Base-by-base conservation (phyloP, 129 eudicot genomes). In the Dittrichia graveolens region DNA sequence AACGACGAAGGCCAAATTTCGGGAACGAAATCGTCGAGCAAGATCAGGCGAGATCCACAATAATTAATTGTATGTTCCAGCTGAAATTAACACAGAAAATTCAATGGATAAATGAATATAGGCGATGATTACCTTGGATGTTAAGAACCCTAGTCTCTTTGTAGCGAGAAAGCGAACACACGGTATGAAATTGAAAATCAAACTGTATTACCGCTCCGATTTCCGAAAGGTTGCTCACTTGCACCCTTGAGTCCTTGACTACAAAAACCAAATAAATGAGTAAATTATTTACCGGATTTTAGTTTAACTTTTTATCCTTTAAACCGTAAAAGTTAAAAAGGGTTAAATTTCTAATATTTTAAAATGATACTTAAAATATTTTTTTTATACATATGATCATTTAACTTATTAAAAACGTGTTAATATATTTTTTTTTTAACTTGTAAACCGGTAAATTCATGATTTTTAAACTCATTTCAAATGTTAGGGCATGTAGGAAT, bases 71-170 rank as follows among this genome's bases (percentile, higher is more conserved):
- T 10, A n/a, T 24, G 5, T 3, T 60, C 15, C 15, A 31, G 65
- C 47, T 54, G 73, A 49, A 61, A 46, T 62, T 3, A 74, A 74
- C 7, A 42, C 3, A 24, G 3, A 2, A 4, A 9, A 15, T 44
- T 31, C 35, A 54, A 43, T 14, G 7, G 31, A 72, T 19, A 2
- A 2, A 0, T 72, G 59, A n/a, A 40, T 10, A 7, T 24, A 65
- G 55, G 9, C 8, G 35, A 7, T n/a, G n/a, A 37, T 73, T 74
- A 74, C 78, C 78, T 61, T 40, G 53, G 71, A 61, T 16, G 62
- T 14, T 15, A 38, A 39, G 62, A 52, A 6, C 78, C 78, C 78
- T 73, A 73, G 48, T 47, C 43, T 46, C 9, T 67, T 50, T n/a
- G 48, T 12, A 46, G 77, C 16, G 46, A 47, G 47, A 73, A 48